phyloP scores from a whole-genome alignment of 192 early-diverging fungal species.

The Backusella macrospora region DNA sequence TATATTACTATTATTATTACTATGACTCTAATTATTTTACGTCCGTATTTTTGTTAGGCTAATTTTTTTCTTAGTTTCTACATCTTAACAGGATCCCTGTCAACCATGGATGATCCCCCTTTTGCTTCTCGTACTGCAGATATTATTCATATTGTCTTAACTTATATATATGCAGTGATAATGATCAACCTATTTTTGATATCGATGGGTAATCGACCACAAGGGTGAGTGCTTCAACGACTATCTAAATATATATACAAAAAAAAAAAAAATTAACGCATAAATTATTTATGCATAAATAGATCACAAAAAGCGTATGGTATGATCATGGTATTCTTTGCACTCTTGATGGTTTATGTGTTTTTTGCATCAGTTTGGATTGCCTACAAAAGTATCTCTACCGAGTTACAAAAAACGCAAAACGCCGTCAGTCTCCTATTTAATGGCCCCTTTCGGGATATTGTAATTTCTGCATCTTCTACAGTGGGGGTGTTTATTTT shows the following conservation, averaged over 20 bases:
- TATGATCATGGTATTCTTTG: conserved; percentile 77
- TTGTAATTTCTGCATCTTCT: conserved; percentile 64
- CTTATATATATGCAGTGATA: conserved; percentile 58
- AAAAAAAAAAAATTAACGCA: too few relatives aligned
- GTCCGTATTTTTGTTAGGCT: conserved; percentile 38
- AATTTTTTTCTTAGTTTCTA: conserved; percentile 68
- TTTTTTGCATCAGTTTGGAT: conserved; percentile 73
- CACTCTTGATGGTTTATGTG: conserved; percentile 85
- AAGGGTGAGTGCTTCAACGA: conserved; percentile 53
- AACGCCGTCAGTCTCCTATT: conserved; percentile 10
- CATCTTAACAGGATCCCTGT: conserved; percentile 50
- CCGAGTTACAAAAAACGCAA: conserved; percentile 44
- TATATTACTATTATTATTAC: neutral
- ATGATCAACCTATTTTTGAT: conserved; percentile 84
- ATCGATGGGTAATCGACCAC: conserved; percentile 92
- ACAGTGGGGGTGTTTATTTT: conserved; percentile 72
- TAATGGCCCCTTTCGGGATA: conserved; percentile 63
- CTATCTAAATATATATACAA: neutral
- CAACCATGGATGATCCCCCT: conserved; percentile 27
- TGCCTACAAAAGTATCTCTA: conserved; percentile 59
- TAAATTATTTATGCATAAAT: neutral
- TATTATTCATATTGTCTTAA: conserved; percentile 46
- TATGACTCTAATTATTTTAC: neutral
- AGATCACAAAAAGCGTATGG: conserved; percentile 71
- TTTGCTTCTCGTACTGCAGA: conserved; percentile 43